A percentile compares a stretch with the other conserved stretches of the same genome.
phyloP scores from a whole-genome alignment of 2,329 filamentous ascomycete species.

The Aaosphaeria arxii region DNA sequence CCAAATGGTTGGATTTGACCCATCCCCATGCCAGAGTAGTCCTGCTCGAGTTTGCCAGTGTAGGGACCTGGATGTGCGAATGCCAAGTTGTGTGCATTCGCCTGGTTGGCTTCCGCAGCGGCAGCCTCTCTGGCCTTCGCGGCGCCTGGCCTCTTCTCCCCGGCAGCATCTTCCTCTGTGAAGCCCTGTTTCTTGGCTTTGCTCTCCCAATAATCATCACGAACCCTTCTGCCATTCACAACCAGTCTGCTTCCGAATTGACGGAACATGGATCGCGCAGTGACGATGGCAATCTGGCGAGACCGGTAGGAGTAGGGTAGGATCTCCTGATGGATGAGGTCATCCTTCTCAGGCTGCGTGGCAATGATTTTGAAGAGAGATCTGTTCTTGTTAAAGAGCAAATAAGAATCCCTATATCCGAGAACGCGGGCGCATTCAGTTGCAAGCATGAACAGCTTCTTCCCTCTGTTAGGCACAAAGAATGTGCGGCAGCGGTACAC shows the following conservation, averaged over 20 bases:
- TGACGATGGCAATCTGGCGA: constrained; percentile 97
- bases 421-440: constrained; percentile 94
- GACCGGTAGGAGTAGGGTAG: constrained; percentile 96
- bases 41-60: constrained; percentile 28
- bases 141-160: constrained; percentile 91
- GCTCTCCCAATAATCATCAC: constrained; percentile 98
- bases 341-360: constrained; percentile 92
- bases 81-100: constrained; percentile 46
- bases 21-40: constrained; percentile 26
- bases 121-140: constrained; percentile 83
- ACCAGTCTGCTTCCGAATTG: constrained; percentile 97
- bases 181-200: constrained; percentile 98
- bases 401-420: constrained; percentile 94
- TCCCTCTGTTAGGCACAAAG: constrained; percentile 81
- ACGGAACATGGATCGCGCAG: constrained; percentile 95
- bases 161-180: constrained; percentile 91
- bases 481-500: constrained; percentile 94
- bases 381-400: constrained; percentile 97
- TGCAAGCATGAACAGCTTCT: constrained; percentile 97
- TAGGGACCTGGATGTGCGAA: constrained; percentile 28
- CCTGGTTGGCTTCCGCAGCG: constrained; percentile 60
- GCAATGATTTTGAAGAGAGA: constrained; percentile 98
- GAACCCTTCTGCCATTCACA: constrained; percentile 80
- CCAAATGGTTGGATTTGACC: constrained; percentile 44
- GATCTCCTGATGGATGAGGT: constrained; percentile 91